Conservation (phyloP, 139 green algal genomes). For the Gonium pectorale region DNA sequence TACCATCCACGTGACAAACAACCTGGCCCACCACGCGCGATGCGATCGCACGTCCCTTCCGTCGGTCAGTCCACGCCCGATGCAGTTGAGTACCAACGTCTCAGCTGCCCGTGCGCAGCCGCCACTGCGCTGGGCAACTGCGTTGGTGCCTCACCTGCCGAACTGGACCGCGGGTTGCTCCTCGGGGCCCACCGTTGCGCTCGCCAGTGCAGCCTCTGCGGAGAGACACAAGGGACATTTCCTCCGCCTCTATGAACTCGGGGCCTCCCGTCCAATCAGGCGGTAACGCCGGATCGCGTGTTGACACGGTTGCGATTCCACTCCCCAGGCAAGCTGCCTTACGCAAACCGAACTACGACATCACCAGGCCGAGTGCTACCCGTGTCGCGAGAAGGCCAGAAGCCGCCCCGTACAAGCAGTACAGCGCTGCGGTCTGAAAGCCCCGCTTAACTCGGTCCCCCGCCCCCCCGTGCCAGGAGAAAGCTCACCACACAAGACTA, state of each 20-base stretch:
- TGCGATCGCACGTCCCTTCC: not conserved
- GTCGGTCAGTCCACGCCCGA: not conserved
- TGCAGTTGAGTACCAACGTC: not conserved
- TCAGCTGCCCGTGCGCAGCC: not conserved
- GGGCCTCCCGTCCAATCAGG: not conserved
- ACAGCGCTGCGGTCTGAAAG: no score
- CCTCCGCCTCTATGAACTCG: not conserved
- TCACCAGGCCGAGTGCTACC: no score
- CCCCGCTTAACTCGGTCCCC: no score
- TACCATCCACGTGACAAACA: not conserved
- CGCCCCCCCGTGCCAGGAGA: no score
- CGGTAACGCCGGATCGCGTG: not conserved
- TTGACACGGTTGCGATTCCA: not conserved
- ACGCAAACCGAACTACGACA: no score
- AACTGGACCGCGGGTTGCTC: slow-evolving; percentile 13
- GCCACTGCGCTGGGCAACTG: not conserved
- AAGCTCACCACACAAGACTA: no score
- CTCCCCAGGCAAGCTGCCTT: no score
- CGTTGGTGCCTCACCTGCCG: slow-evolving; percentile 4
- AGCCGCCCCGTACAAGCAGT: no score
- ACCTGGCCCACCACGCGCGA: not conserved
- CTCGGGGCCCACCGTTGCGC: not conserved
- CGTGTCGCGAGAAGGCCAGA: no score
- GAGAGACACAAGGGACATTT: not conserved
- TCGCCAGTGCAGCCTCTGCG: slow-evolving; percentile 15